A percentile compares a stretch with the other conserved stretches of the same genome.
These are phyloP conservation scores for Misopates orontium DNA, from an alignment of 257 asterid genomes.

Conservation along the genomic window DNA sequence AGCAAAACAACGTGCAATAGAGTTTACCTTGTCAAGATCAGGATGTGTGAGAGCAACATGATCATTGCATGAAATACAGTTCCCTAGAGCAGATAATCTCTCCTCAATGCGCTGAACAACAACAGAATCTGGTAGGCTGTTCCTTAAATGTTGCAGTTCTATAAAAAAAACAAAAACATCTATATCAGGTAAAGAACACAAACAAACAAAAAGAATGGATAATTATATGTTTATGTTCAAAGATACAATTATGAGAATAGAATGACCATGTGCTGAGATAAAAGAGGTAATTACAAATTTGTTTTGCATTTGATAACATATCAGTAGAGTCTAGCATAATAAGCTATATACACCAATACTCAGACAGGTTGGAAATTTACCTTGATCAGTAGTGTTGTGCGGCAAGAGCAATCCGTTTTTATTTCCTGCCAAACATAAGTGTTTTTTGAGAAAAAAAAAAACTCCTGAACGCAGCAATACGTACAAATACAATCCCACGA, in stretches of 20 bases:
- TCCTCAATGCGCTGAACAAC: constrained; percentile 94
- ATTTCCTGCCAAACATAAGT: constrained; percentile 55
- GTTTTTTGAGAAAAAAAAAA: constrained; percentile 4
- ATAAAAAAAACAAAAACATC: constrained; percentile 13
- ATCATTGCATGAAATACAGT: constrained; percentile 91
- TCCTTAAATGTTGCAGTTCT: constrained; percentile 92
- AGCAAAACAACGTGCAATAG: neutral
- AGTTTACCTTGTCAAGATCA: constrained; percentile 74
- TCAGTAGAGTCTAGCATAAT: neutral
- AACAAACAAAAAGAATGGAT: neutral
- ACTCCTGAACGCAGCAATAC: neutral
- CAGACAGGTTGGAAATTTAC: constrained; percentile 33
- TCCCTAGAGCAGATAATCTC: constrained; percentile 86
- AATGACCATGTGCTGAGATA: neutral
- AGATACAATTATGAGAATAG: neutral
- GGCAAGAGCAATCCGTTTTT: constrained; percentile 94
- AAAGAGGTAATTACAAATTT: neutral
- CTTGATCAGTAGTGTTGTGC: constrained; percentile 94
- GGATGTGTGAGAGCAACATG: constrained; percentile 94
- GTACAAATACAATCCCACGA: neutral
- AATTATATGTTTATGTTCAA: neutral
- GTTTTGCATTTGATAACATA: neutral
- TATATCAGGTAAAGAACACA: constrained; percentile 17
- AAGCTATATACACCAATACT: neutral
- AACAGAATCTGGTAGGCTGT: constrained; percentile 80